Conservation (phyloP, 805 yeast species). For the Saturnispora serradocipensis region DNA sequence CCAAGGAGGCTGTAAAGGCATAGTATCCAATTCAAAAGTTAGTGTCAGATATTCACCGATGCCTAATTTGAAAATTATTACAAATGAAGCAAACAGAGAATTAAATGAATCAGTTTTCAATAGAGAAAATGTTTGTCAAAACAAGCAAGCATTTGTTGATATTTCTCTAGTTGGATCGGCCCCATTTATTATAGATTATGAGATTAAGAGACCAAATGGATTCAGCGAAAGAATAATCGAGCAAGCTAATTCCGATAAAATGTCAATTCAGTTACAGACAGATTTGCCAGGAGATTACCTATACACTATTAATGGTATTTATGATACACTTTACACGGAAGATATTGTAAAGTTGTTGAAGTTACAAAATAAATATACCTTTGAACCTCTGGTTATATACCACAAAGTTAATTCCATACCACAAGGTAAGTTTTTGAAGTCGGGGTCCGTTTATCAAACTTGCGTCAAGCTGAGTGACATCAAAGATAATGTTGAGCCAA, state of each 20-base stretch:
- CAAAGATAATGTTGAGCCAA: slow-evolving; percentile 32
- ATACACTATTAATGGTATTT: slow-evolving; percentile 51
- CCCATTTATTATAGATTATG: slow-evolving; percentile 62
- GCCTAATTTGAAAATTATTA: slow-evolving; percentile 19
- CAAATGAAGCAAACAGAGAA: background rate
- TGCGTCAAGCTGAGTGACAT: slow-evolving; percentile 23
- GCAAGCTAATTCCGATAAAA: slow-evolving; percentile 39
- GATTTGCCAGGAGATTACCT: slow-evolving; percentile 48
- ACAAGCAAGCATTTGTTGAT: slow-evolving; percentile 17
- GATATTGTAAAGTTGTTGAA: slow-evolving; percentile 26
- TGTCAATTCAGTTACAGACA: slow-evolving; percentile 32
- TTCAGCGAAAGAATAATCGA: slow-evolving; percentile 27
- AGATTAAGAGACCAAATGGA: slow-evolving; percentile 52
- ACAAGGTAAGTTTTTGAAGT: slow-evolving; percentile 27
- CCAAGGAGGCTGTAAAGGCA: slow-evolving; percentile 40
- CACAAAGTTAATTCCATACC: slow-evolving; percentile 62
- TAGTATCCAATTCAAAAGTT: slow-evolving; percentile 19
- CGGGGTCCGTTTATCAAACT: slow-evolving; percentile 18
- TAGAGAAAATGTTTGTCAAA: slow-evolving; percentile 19
- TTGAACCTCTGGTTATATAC: slow-evolving; percentile 30
- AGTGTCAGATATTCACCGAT: slow-evolving; percentile 23
- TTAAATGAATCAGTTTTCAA: slow-evolving; percentile 7
- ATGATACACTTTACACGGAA: slow-evolving; percentile 53
- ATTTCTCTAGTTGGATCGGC: slow-evolving; percentile 48
- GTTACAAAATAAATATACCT: slow-evolving; percentile 17